phyloP scores from a whole-genome alignment of 2,329 filamentous ascomycete species.

The Drechslerella stenobrocha region DNA sequence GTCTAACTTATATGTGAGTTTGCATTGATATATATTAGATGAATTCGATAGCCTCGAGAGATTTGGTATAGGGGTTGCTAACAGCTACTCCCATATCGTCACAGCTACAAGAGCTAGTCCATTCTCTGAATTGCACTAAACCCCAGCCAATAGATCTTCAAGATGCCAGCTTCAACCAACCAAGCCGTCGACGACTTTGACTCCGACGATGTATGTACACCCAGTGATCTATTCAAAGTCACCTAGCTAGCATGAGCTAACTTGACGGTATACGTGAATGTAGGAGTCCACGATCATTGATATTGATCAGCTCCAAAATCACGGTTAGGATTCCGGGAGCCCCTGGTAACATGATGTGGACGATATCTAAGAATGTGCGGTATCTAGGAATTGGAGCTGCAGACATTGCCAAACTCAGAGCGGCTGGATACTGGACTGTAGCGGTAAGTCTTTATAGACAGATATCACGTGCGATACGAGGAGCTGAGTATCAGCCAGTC shows the following conservation, averaged over 20 bases:
- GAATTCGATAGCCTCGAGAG: too few species aligned
- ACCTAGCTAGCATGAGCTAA: background rate
- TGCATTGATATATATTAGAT: too few species aligned
- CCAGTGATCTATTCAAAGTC: background rate
- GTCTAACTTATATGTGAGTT: too few species aligned
- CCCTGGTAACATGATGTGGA: background rate
- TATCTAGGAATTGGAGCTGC: constrained; percentile 63
- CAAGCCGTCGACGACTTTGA: constrained; percentile 29
- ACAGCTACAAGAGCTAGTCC: background rate
- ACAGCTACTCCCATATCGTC: too few species aligned
- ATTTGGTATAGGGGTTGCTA: too few species aligned
- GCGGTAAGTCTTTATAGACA: constrained; percentile 58
- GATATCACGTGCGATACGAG: background rate
- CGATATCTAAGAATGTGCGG: background rate
- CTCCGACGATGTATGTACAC: constrained; percentile 37
- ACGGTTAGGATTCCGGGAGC: constrained; percentile 58
- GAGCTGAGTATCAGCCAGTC: constrained; percentile 57
- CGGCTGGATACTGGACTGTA: constrained; percentile 67
- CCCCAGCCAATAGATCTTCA: constrained; percentile 8
- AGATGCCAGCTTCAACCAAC: constrained; percentile 31
- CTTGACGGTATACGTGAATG: background rate
- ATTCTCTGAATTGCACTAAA: background rate
- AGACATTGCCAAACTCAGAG: constrained; percentile 69
- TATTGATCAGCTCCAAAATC: constrained; percentile 68
- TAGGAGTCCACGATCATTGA: constrained; percentile 65